Evolutionary conservation across 148 eudicot genomes (phyloP).

Genomic region (Mesembryanthemum crystallinum): DNA sequence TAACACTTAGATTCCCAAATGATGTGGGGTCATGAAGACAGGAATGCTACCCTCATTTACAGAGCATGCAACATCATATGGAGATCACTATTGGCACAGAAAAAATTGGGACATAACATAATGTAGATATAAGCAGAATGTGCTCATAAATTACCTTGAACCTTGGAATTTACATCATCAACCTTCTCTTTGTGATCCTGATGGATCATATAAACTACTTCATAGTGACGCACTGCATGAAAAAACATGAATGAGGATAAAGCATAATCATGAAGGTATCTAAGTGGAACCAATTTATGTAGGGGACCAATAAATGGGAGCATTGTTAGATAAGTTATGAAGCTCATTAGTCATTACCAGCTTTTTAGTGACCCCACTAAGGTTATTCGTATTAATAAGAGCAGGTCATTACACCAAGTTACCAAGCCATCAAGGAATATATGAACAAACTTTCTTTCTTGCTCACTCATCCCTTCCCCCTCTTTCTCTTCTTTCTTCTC

Average conservation of each 20-base stretch:
- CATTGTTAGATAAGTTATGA: background rate
- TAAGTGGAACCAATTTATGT: background rate
- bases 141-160: slow-evolving; percentile 55
- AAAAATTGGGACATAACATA: background rate
- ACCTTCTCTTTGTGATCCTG: slow-evolving; percentile 69
- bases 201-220: slow-evolving; percentile 85
- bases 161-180: slow-evolving; percentile 67
- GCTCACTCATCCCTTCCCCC: too few species aligned
- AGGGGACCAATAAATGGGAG: background rate
- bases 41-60: background rate
- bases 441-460: too few species aligned
- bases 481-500: background rate
- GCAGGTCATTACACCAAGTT: too few species aligned
- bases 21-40: background rate
- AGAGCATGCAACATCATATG: background rate
- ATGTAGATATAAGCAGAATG: too few species aligned
- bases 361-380: background rate
- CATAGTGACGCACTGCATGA: slow-evolving; percentile 81
- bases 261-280: background rate
- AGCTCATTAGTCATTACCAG: background rate
- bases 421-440: background rate
- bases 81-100: background rate
- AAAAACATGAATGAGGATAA: background rate
- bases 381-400: background rate
- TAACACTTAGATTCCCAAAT: background rate